phyloP scores from a whole-genome alignment of 192 early-diverging fungal species.

The Coemansia sp. region DNA sequence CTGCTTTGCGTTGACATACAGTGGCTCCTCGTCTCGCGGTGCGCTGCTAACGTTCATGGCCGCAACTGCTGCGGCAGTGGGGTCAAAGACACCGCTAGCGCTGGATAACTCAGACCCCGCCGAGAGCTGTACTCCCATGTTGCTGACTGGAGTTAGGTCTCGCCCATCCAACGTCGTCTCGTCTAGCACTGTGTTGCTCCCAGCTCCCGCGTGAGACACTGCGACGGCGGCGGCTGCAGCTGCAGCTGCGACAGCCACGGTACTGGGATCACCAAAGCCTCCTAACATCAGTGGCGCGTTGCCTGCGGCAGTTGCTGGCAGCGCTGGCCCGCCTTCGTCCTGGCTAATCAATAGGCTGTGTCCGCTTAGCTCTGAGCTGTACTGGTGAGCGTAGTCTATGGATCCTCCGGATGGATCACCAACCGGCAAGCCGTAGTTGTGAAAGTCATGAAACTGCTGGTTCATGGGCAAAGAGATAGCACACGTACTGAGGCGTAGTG shows the following conservation, averaged over 20 bases:
- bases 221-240: constrained; percentile 30
- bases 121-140: constrained; percentile 13
- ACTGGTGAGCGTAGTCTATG: constrained; percentile 50
- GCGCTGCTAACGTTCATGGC: constrained; percentile 46
- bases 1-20: constrained; percentile 99
- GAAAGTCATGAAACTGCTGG: constrained; percentile 50
- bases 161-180: constrained; percentile 20
- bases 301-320: constrained; percentile 23
- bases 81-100: constrained; percentile 29
- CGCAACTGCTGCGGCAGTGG: constrained; percentile 47
- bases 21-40: constrained; percentile 75
- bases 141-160: constrained; percentile 26
- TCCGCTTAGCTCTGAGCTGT: constrained; percentile 37
- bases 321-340: constrained; percentile 24
- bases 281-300: constrained; percentile 37
- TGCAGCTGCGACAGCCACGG: constrained; percentile 42
- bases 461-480: constrained; percentile 28
- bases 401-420: constrained; percentile 31
- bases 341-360: constrained; percentile 48
- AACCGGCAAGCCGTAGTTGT: constrained; percentile 50
- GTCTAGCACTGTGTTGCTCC: constrained; percentile 17
- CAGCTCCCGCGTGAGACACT: constrained; percentile 16
- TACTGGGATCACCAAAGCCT: constrained; percentile 33
- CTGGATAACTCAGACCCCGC: constrained; percentile 13
- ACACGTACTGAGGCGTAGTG: background rate